phyloP scores from a whole-genome alignment of 371 early-diverging fungal genomes.

The Mortierella sp. region DNA sequence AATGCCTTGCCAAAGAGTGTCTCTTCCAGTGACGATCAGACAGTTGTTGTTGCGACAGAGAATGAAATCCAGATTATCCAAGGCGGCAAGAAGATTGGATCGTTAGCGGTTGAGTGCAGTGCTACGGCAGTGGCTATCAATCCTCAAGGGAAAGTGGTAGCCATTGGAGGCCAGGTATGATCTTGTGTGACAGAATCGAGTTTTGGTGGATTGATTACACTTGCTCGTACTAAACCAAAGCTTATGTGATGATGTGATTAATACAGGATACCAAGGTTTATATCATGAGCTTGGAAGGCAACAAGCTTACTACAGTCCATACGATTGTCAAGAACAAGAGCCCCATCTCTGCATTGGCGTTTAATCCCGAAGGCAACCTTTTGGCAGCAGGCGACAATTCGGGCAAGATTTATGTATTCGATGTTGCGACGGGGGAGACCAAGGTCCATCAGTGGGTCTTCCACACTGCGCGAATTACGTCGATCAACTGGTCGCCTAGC shows the following conservation, averaged over 20 bases:
- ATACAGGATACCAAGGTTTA: slow-evolving; percentile 65
- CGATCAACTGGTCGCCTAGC: slow-evolving; percentile 84
- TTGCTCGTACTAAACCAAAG: neutral
- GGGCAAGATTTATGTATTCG: slow-evolving; percentile 86
- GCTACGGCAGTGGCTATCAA: slow-evolving; percentile 73
- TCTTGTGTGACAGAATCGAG: neutral
- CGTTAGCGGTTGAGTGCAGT: slow-evolving; percentile 58
- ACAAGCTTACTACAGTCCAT: slow-evolving; percentile 32
- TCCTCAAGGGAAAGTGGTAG: slow-evolving; percentile 67
- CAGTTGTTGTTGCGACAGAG: slow-evolving; percentile 66
- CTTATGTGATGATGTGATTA: neutral
- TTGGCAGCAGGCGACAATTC: slow-evolving; percentile 88
- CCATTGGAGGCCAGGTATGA: slow-evolving; percentile 79
- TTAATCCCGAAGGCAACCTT: slow-evolving; percentile 77
- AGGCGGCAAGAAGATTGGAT: slow-evolving; percentile 36
- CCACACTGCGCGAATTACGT: slow-evolving; percentile 90
- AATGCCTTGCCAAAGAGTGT: slow-evolving; percentile 68
- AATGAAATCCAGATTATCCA: slow-evolving; percentile 48
- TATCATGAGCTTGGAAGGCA: slow-evolving; percentile 44
- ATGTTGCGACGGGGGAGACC: slow-evolving; percentile 66
- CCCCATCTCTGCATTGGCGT: slow-evolving; percentile 81
- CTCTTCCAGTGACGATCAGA: slow-evolving; percentile 59
- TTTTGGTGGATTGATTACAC: neutral
- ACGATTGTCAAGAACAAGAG: slow-evolving; percentile 70
- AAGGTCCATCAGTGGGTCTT: slow-evolving; percentile 86